A percentile compares a stretch with the other conserved stretches of the same genome.
phyloP scores from a whole-genome alignment of 352 stramenopile species.

The Pythium scleroteichum region DNA sequence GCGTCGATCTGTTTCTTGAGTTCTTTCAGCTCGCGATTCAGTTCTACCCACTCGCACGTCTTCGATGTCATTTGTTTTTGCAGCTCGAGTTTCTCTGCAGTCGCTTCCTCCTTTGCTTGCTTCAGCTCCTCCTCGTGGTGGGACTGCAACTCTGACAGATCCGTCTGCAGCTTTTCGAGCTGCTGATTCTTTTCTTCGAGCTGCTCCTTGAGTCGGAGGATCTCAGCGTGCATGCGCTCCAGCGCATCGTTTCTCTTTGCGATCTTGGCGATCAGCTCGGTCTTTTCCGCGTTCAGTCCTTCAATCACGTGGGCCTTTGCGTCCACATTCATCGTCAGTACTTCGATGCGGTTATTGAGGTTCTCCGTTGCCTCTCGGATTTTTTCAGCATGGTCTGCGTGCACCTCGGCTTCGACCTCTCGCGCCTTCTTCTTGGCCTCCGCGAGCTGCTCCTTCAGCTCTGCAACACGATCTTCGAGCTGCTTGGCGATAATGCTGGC shows the following conservation, averaged over 20 bases:
- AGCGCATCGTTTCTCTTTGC: constrained; percentile 1
- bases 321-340: constrained; percentile 23
- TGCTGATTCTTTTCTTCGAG: constrained; percentile 6
- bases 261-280: constrained; percentile 22
- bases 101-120: constrained; percentile 8
- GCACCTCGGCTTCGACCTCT: constrained; percentile 2
- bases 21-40: constrained; percentile 19
- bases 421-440: constrained; percentile 6
- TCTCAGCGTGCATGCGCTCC: constrained; percentile 1
- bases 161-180: constrained; percentile 26
- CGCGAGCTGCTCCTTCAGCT: constrained; percentile 42
- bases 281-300: constrained; percentile 11
- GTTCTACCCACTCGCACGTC: constrained; percentile 19
- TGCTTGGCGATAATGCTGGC: constrained; percentile 27
- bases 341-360: constrained; percentile 21
- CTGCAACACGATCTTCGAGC: constrained; percentile 32
- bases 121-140: constrained; percentile 12
- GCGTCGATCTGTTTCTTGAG: constrained; percentile 12
- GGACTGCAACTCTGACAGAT: constrained; percentile 30
- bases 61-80: constrained; percentile 25
- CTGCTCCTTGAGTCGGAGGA: constrained; percentile 11
- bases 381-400: background rate
- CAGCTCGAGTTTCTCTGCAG: constrained; percentile 16
- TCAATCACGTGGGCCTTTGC: constrained; percentile 28
- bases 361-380: constrained; percentile 16